Evolutionary conservation across 306 rosid species (phyloP), one percentile per base, ranked within the genome.

Genomic region (Quercus glauca): DNA sequence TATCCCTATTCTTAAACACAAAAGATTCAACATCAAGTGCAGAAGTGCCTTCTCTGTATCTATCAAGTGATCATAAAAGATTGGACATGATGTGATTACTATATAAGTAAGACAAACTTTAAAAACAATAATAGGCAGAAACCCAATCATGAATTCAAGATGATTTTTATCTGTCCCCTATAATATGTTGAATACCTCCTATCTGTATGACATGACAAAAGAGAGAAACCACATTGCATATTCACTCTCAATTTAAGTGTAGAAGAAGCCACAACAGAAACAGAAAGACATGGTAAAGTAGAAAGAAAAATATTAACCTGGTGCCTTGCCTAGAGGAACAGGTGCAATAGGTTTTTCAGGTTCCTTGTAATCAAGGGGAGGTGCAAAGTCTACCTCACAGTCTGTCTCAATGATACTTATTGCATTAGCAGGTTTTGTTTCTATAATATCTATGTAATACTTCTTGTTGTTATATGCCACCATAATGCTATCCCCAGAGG

Each of bases 301-400:
- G 64, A 51, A 75, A 63, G 28, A 85, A 59, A 77, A 57, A 31
- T 37, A 23, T 9, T 28, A 69, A 95, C 99, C 99, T 73, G 85
- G 45, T 21, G 91, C 92, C 87, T 91, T 91, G 85, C 88, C 85
- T 23, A 77, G 21, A 70, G 89, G 88, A 82, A 6, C 51, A 65
- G 89, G 76, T 71, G 82, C 85, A 82, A 60, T 37, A 51, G 90
- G 88, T 88, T 21, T 95, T 82, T 92, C 98, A 52, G 98, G 99
- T 87, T 95, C 99, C 89, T 93, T 91, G 90, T 95, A 95, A 87
- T 95, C 99, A 60, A 95, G 82, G 58, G 99, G 99, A 77, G 99
- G 99, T 79, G 99, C 99, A 80, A 95, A 95, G 88, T 95, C 99
- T 71, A 95, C 98, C 85, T 93, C 99, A 87, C 99, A 95, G 86